These are phyloP conservation scores for Coemansia sp. DNA, from an alignment of 192 early-diverging fungal genomes.

Conservation along the genomic window DNA sequence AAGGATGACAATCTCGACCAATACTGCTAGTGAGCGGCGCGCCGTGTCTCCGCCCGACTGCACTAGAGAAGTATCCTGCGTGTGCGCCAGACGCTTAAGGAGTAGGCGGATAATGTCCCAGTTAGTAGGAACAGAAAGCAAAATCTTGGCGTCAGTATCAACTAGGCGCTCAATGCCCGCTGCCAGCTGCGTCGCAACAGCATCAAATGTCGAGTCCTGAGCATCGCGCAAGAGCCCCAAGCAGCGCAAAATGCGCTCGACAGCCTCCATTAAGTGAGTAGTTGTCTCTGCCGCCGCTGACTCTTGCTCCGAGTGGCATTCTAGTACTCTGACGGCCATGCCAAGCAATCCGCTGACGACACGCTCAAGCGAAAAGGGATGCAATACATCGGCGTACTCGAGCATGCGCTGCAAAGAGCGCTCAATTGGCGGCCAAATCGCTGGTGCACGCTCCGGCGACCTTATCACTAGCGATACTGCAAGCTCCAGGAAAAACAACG, in stretches of 20 bases:
- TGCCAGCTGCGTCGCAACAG: slow-evolving; percentile 26
- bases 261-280: slow-evolving; percentile 9
- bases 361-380: slow-evolving; percentile 70
- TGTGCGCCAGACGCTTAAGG: slow-evolving; percentile 40
- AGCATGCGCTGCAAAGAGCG: slow-evolving; percentile 72
- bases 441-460: slow-evolving; percentile 23
- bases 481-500: slow-evolving; percentile 49
- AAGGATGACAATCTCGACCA: slow-evolving; percentile 39
- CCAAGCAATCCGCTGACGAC: slow-evolving; percentile 72
- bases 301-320: slow-evolving; percentile 9
- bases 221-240: slow-evolving; percentile 56
- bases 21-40: slow-evolving; percentile 20
- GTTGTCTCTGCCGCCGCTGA: slow-evolving; percentile 7
- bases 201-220: slow-evolving; percentile 52
- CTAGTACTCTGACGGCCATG: slow-evolving; percentile 62
- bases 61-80: slow-evolving; percentile 14
- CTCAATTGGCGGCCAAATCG: slow-evolving; percentile 63
- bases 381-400: slow-evolving; percentile 60
- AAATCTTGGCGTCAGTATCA: slow-evolving; percentile 19
- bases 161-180: slow-evolving; percentile 30
- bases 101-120: slow-evolving; percentile 46
- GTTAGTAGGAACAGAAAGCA: slow-evolving; percentile 14
- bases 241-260: slow-evolving; percentile 43
- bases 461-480: slow-evolving; percentile 18
- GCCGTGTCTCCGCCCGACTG: slow-evolving; percentile 7